Conservation (phyloP, 495 filamentous ascomycete species). For the Arthonia radiata region DNA sequence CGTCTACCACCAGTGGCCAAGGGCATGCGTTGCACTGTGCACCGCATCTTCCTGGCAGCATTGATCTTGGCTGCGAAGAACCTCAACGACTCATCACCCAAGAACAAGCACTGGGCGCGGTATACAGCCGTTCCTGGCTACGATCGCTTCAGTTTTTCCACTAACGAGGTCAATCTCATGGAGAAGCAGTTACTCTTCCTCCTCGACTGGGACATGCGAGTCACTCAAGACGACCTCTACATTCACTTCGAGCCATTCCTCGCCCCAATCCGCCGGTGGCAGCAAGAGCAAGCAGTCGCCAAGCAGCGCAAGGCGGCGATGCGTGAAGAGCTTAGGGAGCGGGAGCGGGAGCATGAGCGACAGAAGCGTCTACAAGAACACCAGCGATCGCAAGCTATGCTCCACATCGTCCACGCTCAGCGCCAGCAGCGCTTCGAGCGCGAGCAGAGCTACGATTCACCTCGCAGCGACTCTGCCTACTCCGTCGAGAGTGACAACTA, state of each 20-base stretch:
- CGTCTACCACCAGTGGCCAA: slow-evolving; percentile 84
- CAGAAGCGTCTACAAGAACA: too few relatives aligned
- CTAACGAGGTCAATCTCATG: slow-evolving; percentile 94
- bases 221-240: slow-evolving; percentile 65
- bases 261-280: slow-evolving; percentile 40
- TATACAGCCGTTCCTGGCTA: slow-evolving; percentile 58
- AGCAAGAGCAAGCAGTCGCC: slow-evolving; percentile 13
- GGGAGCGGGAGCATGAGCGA: too few relatives aligned
- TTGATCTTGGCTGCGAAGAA: slow-evolving; percentile 62
- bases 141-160: slow-evolving; percentile 70
- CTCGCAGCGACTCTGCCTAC: too few relatives aligned
- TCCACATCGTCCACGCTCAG: too few relatives aligned
- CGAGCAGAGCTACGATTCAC: too few relatives aligned
- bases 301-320: too few relatives aligned
- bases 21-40: slow-evolving; percentile 89
- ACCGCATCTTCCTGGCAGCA: slow-evolving; percentile 63
- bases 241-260: slow-evolving; percentile 73
- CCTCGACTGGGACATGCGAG: slow-evolving; percentile 75
- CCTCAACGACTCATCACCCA: slow-evolving; percentile 74
- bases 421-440: too few relatives aligned
- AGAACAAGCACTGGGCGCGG: slow-evolving; percentile 98
- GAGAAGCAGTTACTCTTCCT: slow-evolving; percentile 91
- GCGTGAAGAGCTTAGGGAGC: too few relatives aligned
- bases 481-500: too few relatives aligned
- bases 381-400: too few relatives aligned